A percentile compares a stretch with the other conserved stretches of the same genome.
Evolutionary conservation across 139 green algal genomes (phyloP).

Genomic region (Chlorella sp.): DNA sequence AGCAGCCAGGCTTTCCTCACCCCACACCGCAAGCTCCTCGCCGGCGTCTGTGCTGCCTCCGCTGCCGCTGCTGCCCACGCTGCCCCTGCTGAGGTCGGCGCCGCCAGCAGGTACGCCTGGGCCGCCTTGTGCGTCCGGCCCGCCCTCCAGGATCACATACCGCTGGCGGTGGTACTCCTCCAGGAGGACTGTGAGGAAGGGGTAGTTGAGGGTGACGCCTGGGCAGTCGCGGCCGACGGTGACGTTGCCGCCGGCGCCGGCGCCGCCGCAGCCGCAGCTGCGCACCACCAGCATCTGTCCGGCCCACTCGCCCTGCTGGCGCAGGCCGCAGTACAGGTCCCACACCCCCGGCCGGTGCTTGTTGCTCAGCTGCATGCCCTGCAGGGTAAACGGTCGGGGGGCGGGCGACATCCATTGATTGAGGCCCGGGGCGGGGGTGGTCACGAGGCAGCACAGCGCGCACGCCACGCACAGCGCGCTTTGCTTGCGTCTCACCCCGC

Average conservation of each 20-base stretch:
- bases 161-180: conserved; percentile 28
- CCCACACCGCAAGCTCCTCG: background rate
- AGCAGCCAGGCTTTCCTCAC: background rate
- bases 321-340: conserved; percentile 53
- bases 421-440: background rate
- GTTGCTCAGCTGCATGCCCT: conserved; percentile 40
- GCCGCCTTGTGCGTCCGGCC: background rate
- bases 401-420: no score
- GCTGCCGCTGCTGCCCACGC: background rate
- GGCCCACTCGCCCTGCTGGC: conserved; percentile 31
- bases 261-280: background rate
- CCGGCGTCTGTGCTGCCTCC: background rate
- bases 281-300: conserved; percentile 43
- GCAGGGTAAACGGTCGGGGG: background rate
- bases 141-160: conserved; percentile 10
- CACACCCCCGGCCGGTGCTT: conserved; percentile 49
- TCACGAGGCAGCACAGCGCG: no score
- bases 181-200: conserved; percentile 41
- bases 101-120: no score
- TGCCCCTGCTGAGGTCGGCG: background rate
- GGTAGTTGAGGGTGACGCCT: conserved; percentile 26
- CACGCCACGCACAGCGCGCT: background rate
- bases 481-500: no score
- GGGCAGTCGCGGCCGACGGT: background rate
- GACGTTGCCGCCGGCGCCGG: background rate